Base-by-base conservation (phyloP, 148 eudicot species). In the Vaccinium myrtillus region DNA sequence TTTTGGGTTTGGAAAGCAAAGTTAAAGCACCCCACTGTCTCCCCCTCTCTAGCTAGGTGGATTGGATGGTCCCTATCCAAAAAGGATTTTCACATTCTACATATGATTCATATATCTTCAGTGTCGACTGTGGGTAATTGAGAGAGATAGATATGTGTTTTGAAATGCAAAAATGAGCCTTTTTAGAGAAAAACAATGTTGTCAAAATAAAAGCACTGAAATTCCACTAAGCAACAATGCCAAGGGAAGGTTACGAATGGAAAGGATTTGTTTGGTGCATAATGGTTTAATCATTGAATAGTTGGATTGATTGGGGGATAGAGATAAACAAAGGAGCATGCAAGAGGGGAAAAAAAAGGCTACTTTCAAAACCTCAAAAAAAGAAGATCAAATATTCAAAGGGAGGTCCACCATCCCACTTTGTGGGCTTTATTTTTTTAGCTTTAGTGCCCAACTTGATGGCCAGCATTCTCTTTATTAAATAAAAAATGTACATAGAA, bases 401-500 rank as follows among this genome's bases (percentile, higher is more conserved):
- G 49, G 53, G 79, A 46, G 74, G 73, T 80, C 87, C 73, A 80
- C 83, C 56, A 69, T 79, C 73, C 86, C 83, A 84, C 86, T 84
- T 30, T 73, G 27, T 16, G 77, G 49, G n/a, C n/a, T 73, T 27
- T 32, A 6, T 19, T 71, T 69, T 71, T 71, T 32, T 3, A 71
- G 75, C 75, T 27, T 30, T 71, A 71, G 75, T 71, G 46, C 75
- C 75, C 46, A 71, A 71, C 25, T 71, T 71, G 75, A 71, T 71
- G 18, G 46, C 46, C 46, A 43, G 46, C 3, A 70, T 73, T 43
- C 77, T 73, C 77, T 73, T 73, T 36, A 10, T 73, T 36, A 36
- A 39, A 39, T 39, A 73, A 71, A 2, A 27, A 71, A 30, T 65
- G 71, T 27, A 65, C 30, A 3, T 65, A 2, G 30, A 13, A 13